These are phyloP conservation scores for Aechmea fasciata DNA, from an alignment of 176 grass and related monocot genomes.

Conservation along the genomic window DNA sequence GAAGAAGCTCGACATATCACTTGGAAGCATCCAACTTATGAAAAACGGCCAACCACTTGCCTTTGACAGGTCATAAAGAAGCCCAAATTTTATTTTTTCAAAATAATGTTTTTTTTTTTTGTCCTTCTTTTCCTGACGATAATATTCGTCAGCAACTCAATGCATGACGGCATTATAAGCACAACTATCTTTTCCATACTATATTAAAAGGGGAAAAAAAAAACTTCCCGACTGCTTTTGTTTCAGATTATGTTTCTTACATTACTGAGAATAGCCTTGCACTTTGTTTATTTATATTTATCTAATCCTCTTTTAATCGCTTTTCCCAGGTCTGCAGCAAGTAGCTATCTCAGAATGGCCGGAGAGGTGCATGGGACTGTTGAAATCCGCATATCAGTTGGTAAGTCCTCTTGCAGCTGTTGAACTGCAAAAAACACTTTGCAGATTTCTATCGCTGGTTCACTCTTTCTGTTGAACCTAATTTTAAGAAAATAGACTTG, in stretches of 20 bases:
- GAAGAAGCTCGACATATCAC: constrained; percentile 64
- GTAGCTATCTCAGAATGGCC: constrained; percentile 75
- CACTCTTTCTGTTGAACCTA: too few species aligned
- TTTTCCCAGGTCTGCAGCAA: constrained; percentile 50
- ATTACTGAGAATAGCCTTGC: background rate
- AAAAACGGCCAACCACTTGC: constrained; percentile 84
- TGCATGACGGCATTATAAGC: too few species aligned
- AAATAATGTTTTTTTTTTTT: background rate
- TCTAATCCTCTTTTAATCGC: background rate
- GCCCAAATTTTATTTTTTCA: background rate
- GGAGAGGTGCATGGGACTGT: constrained; percentile 81
- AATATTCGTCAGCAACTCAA: background rate
- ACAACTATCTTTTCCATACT: too few species aligned
- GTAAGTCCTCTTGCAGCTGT: constrained; percentile 29
- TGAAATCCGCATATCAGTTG: constrained; percentile 72
- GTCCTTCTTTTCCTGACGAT: background rate
- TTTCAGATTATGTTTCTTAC: background rate
- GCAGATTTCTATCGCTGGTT: too few species aligned
- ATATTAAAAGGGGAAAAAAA: too few species aligned
- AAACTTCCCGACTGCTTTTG: background rate
- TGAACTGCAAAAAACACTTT: background rate
- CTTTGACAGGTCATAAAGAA: constrained; percentile 74
- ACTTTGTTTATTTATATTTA: background rate
- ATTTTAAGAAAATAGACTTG: too few species aligned
- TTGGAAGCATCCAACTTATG: constrained; percentile 78